Conservation (phyloP, 179 eudicot species). For the Corrigiola litoralis region DNA sequence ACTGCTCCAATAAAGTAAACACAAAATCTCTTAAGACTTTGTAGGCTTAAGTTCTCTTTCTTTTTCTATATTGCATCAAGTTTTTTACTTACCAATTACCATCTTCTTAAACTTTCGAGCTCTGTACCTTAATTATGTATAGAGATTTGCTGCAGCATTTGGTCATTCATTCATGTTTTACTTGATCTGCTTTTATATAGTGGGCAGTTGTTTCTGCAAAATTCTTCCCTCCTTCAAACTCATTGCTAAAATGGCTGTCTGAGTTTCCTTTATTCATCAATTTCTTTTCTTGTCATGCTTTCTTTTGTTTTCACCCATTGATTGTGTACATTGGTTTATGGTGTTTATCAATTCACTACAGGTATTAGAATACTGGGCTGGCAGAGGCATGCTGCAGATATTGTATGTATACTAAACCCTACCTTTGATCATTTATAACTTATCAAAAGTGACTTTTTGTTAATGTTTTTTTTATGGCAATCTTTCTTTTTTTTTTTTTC, state of each 20-base stretch:
- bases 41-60: too few relatives aligned
- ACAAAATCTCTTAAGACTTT: too few relatives aligned
- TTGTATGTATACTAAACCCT: slow-evolving; percentile 54
- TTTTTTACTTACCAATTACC: too few relatives aligned
- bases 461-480: too few relatives aligned
- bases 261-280: neutral
- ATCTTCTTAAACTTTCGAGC: too few relatives aligned
- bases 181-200: neutral
- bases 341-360: slow-evolving; percentile 16
- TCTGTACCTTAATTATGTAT: too few relatives aligned
- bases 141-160: neutral
- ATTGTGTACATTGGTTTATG: neutral
- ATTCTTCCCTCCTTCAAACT: neutral
- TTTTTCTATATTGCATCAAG: too few relatives aligned
- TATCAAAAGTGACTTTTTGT: too few relatives aligned
- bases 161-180: neutral
- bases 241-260: neutral
- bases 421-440: neutral
- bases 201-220: neutral
- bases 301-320: neutral
- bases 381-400: slow-evolving; percentile 97
- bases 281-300: neutral
- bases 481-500: neutral
- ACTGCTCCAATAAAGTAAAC: too few relatives aligned
- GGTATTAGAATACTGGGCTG: slow-evolving; percentile 78